Percentiles rank a stretch among this genome's conserved stretches.
phyloP scores from a whole-genome alignment of 768 basidiomycete genomes.

The Mycena belliarum region DNA sequence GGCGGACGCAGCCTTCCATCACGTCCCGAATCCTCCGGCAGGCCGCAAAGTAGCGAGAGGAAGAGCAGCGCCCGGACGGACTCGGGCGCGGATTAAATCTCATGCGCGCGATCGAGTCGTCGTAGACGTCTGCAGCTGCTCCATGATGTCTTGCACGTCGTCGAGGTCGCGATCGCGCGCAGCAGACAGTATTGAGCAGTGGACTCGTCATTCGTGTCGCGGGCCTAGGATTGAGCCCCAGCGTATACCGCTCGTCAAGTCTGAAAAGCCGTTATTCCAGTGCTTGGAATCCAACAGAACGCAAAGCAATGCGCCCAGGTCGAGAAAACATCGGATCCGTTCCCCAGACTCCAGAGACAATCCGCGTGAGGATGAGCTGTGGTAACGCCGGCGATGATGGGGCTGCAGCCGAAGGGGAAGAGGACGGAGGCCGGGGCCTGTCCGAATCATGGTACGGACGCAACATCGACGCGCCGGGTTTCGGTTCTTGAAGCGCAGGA shows the following conservation, averaged over 20 bases:
- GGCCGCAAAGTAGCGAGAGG: constrained; percentile 31
- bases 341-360: too few species aligned
- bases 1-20: constrained; percentile 35
- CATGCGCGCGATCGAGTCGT: constrained; percentile 37
- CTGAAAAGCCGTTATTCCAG: constrained; percentile 31
- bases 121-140: constrained; percentile 30
- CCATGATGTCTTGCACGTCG: constrained; percentile 22
- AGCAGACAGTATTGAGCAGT: constrained; percentile 40
- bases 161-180: constrained; percentile 44
- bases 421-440: too few species aligned
- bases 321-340: constrained; percentile 32
- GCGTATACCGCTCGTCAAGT: constrained; percentile 42
- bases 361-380: too few species aligned
- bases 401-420: too few species aligned
- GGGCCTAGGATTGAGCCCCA: constrained; percentile 43
- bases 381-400: too few species aligned
- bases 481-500: too few species aligned
- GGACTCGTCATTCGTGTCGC: constrained; percentile 27
- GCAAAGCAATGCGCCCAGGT: constrained; percentile 33
- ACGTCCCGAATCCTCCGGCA: constrained; percentile 11
- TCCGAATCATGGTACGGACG: too few species aligned
- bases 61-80: constrained; percentile 40
- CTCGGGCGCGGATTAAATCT: constrained; percentile 43
- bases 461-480: too few species aligned
- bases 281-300: constrained; percentile 30